These are phyloP conservation scores for Phaffomyces opuntiae DNA, from an alignment of 805 yeast species.

Conservation along the genomic window DNA sequence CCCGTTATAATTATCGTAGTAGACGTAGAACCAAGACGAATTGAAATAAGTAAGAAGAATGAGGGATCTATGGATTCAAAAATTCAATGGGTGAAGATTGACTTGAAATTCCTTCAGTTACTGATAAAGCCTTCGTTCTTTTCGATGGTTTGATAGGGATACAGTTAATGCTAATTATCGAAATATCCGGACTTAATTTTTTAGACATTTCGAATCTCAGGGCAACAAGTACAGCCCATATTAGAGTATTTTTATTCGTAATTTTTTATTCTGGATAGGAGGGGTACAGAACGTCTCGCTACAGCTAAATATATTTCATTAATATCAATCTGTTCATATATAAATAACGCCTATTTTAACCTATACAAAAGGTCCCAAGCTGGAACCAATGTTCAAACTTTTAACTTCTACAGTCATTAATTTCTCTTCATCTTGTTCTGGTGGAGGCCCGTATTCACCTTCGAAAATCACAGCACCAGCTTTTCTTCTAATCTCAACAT, in stretches of 20 bases:
- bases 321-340: background rate
- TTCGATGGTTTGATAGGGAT: background rate
- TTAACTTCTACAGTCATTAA: conserved; percentile 17
- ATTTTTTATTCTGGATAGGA: too few species aligned
- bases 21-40: too few species aligned
- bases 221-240: conserved; percentile 1
- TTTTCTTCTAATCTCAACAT: conserved; percentile 73
- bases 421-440: conserved; percentile 32
- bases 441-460: conserved; percentile 88
- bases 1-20: background rate
- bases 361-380: too few species aligned
- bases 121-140: background rate
- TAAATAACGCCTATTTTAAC: too few species aligned
- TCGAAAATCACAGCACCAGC: conserved; percentile 94
- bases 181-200: conserved; percentile 2
- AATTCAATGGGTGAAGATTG: too few species aligned
- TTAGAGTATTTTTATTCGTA: too few species aligned
- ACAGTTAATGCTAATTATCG: background rate
- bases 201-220: background rate
- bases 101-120: too few species aligned
- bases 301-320: background rate
- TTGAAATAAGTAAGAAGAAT: background rate
- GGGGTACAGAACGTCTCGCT: too few species aligned
- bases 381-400: conserved; percentile 14
- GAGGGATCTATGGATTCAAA: background rate